Evolutionary conservation across 2,329 filamentous ascomycete species (phyloP), one percentile per base, ranked within the genome.

Genomic region (Aureobasidium lini): DNA sequence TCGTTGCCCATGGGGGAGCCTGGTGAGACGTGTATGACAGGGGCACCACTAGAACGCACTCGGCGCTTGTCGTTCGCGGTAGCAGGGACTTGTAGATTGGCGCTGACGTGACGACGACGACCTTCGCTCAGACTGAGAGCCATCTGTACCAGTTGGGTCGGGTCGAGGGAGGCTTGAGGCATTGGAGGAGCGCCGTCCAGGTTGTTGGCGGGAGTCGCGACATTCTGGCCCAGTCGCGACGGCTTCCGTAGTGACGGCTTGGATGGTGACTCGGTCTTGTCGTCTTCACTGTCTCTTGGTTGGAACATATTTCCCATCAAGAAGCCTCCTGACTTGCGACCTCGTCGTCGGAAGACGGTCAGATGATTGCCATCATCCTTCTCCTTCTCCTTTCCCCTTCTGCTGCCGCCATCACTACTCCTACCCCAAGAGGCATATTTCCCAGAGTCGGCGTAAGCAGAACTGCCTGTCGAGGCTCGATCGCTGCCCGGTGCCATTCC

Each of bases 111-210:
- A 80, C 80, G 68, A 40, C 84, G 84, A 64, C 85, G 84, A 68
- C 87, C 89, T 72, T 96, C 90, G 75, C 89, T 95, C 52, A 97
- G 75, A 64, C 87, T 94, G 66, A 97, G 75, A 1, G 93, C 93
- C 82, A 97, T 89, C 68, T 91, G 91, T 43, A 97, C 90, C 64
- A 97, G 95, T 72, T 96, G 89, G 4, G 87, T 84, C 7, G 92
- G 88, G 68, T 96, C 92, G 61, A 88, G 80, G 66, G 90, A 84
- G 18, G 88, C 57, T 11, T 63, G 46, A 6, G 53, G 39, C n/a
- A 29, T 18, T 69, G 62, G 15, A 69, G 65, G 18, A n/a, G 44
- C n/a, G 7, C 23, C 10, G 16, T 37, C 28, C 18, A n/a, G 4
- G 13, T 23, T 23, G 28, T 28, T 28, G 34, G 9, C 23, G 28